phyloP scores from a whole-genome alignment of 805 yeast species.

The Wickerhamiella dianesei region DNA sequence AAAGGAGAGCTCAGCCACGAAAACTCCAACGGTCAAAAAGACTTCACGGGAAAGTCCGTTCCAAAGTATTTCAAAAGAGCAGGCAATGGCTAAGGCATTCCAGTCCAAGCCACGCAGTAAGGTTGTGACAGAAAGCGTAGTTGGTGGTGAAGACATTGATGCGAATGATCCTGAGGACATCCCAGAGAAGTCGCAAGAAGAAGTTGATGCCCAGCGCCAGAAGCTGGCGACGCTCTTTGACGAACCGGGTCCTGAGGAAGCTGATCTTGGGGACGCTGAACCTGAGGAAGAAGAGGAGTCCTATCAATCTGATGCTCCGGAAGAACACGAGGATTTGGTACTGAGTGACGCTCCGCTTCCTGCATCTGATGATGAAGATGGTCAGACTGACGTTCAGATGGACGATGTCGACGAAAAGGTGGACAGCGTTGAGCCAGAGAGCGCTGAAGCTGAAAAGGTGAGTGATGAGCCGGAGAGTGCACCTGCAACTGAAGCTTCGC shows the following conservation, averaged over 20 bases:
- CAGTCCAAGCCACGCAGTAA: background rate
- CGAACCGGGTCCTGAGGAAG: background rate
- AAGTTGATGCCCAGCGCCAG: conserved; percentile 2
- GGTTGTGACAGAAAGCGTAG: conserved; percentile 10
- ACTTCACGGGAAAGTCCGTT: background rate
- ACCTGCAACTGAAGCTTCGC: background rate
- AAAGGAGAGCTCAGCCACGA: background rate
- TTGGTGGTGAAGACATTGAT: conserved; percentile 5
- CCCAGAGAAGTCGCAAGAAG: background rate
- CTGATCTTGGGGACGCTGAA: too few species aligned
- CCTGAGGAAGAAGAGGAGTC: background rate
- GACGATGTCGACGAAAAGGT: background rate
- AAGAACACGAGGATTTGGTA: conserved; percentile 2
- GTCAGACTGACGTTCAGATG: background rate
- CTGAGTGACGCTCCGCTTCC: background rate
- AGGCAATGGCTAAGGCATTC: conserved; percentile 4
- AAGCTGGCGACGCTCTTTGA: conserved; percentile 9
- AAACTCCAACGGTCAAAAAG: background rate
- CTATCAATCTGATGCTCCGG: background rate
- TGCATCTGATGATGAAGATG: background rate
- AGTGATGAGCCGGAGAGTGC: too few species aligned
- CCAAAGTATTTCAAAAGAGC: conserved; percentile 1
- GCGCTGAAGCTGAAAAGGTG: too few species aligned
- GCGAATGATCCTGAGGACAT: conserved; percentile 2
- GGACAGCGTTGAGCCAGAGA: too few species aligned